Evolutionary conservation across 1,139 yeast species (phyloP).

Genomic region (Nadsonia starkeyi-henricii): DNA sequence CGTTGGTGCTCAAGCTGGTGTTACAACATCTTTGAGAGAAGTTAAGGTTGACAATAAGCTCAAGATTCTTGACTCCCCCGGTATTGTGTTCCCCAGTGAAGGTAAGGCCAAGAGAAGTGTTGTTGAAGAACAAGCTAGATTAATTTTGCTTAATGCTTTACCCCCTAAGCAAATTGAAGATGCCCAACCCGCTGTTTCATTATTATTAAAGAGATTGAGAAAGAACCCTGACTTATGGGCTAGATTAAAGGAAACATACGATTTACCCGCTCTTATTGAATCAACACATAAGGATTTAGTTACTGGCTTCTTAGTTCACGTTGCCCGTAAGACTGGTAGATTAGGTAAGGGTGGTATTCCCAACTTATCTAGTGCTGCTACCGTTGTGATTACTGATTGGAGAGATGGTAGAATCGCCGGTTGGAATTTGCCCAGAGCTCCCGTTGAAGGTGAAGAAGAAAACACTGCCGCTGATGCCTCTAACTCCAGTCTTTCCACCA

Average conservation of each 20-base stretch:
- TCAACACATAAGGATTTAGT: slow-evolving; percentile 24
- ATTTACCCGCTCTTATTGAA: slow-evolving; percentile 66
- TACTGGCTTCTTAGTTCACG: slow-evolving; percentile 78
- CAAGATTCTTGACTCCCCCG: slow-evolving; percentile 88
- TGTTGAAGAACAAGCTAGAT: slow-evolving; percentile 69
- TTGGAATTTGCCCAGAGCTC: slow-evolving; percentile 74
- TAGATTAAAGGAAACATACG: slow-evolving; percentile 57
- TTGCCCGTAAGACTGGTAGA: slow-evolving; percentile 87
- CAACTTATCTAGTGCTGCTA: slow-evolving; percentile 73
- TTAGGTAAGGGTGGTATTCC: slow-evolving; percentile 90
- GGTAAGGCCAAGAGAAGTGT: slow-evolving; percentile 33
- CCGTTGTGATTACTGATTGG: slow-evolving; percentile 83
- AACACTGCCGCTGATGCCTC: slow-evolving; percentile 26
- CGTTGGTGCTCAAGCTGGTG: slow-evolving; percentile 96
- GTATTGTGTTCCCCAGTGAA: slow-evolving; percentile 83
- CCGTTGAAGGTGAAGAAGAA: slow-evolving; percentile 23
- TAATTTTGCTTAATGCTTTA: slow-evolving; percentile 75
- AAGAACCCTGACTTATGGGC: slow-evolving; percentile 49
- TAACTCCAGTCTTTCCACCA: slow-evolving; percentile 15
- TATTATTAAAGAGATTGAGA: slow-evolving; percentile 62
- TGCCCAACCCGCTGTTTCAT: slow-evolving; percentile 69
- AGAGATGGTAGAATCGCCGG: slow-evolving; percentile 90
- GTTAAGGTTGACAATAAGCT: slow-evolving; percentile 84
- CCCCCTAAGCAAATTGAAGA: slow-evolving; percentile 81
- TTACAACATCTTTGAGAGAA: slow-evolving; percentile 82